Percentiles rank a stretch among this genome's conserved stretches.
phyloP scores from a whole-genome alignment of 805 yeast species.

The Candida glaebosa region DNA sequence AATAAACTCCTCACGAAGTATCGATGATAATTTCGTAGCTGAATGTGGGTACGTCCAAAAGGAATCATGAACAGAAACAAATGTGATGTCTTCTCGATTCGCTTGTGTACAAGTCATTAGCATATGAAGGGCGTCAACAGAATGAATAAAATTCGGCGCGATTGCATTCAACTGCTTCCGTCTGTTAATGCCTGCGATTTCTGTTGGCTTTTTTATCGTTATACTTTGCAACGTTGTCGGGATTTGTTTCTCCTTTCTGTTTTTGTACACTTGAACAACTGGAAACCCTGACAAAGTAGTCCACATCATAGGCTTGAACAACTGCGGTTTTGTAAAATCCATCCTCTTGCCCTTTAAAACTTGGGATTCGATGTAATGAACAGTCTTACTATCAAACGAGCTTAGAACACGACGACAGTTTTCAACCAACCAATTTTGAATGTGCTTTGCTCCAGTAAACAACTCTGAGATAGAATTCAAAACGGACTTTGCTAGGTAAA shows the following conservation, averaged over 20 bases:
- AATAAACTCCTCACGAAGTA: constrained; percentile 34
- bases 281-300: constrained; percentile 40
- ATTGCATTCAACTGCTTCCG: constrained; percentile 33
- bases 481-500: constrained; percentile 19
- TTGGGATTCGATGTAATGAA: constrained; percentile 6
- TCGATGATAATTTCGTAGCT: constrained; percentile 21
- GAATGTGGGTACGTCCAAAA: constrained; percentile 40
- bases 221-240: constrained; percentile 21
- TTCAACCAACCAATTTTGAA: constrained; percentile 34
- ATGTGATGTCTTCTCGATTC: constrained; percentile 17
- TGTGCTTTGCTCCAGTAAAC: constrained; percentile 28
- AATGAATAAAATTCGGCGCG: constrained; percentile 44
- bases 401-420: constrained; percentile 28
- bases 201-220: constrained; percentile 14
- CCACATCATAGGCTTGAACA: constrained; percentile 39
- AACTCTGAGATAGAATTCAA: constrained; percentile 25
- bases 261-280: constrained; percentile 33
- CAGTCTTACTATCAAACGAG: constrained; percentile 19
- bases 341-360: not conserved
- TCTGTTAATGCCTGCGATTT: constrained; percentile 21
- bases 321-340: constrained; percentile 16
- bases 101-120: constrained; percentile 31
- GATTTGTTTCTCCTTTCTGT: constrained; percentile 10
- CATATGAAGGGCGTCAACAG: constrained; percentile 39
- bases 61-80: constrained; percentile 42